A percentile compares a stretch with the other conserved stretches of the same genome.
phyloP scores from a whole-genome alignment of 192 early-diverging fungal genomes.

The Backusella luteola region DNA sequence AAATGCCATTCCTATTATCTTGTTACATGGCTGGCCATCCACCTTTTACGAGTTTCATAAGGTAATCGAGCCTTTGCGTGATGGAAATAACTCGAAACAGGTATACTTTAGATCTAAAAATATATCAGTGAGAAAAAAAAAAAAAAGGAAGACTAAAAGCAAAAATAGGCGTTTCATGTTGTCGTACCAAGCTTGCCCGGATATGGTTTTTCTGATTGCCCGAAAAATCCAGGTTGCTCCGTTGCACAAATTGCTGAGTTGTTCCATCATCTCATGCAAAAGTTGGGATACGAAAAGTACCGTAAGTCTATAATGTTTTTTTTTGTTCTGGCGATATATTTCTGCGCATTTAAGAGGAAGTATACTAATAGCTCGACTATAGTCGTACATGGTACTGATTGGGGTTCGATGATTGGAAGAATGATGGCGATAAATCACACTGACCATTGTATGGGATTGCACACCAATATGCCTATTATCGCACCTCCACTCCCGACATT shows the following conservation, averaged over 20 bases:
- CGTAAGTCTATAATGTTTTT: background rate
- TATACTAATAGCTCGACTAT: background rate
- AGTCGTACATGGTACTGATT: slow-evolving; percentile 27
- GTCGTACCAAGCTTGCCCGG: slow-evolving; percentile 66
- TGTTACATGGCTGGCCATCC: slow-evolving; percentile 66
- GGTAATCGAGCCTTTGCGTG: slow-evolving; percentile 39
- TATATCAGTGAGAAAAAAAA: background rate
- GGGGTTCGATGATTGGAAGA: slow-evolving; percentile 24
- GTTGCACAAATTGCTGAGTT: slow-evolving; percentile 9
- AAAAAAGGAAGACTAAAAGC: background rate
- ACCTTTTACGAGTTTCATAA: slow-evolving; percentile 60
- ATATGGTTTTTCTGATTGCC: slow-evolving; percentile 51
- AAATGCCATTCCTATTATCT: slow-evolving; percentile 44
- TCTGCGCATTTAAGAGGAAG: no score
- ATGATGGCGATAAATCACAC: background rate
- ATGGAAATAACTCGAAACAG: slow-evolving; percentile 14
- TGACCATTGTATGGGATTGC: slow-evolving; percentile 13
- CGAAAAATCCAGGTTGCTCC: slow-evolving; percentile 21
- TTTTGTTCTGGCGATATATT: no score
- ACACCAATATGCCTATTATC: slow-evolving; percentile 10
- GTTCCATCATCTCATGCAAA: slow-evolving; percentile 28
- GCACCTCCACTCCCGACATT: slow-evolving; percentile 12
- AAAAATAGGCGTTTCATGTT: slow-evolving; percentile 48
- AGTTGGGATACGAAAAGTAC: slow-evolving; percentile 26
- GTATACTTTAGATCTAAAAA: background rate